Evolutionary conservation across 305 asterid genomes (phyloP).

Genomic region (Rubia peregrina): DNA sequence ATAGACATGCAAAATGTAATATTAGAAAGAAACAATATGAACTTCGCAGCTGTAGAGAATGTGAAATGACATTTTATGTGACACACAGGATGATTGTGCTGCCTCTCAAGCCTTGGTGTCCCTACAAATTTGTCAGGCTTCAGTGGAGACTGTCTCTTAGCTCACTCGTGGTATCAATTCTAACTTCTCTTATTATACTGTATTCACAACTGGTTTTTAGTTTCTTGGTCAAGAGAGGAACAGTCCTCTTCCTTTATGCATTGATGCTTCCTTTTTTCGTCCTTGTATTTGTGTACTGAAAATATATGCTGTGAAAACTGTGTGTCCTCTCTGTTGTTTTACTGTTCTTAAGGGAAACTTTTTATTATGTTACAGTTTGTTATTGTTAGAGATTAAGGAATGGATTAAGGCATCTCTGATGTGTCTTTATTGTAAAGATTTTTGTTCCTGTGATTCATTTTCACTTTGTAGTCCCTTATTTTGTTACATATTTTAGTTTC

Average conservation of each 20-base stretch:
- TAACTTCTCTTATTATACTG: neutral
- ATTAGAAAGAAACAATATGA: neutral
- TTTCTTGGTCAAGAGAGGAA: neutral
- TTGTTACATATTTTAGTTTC: neutral
- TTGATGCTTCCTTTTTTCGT: neutral
- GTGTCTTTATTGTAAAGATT: neutral
- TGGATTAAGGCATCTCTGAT: neutral
- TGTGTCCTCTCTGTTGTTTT: neutral
- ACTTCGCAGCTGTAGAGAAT: neutral
- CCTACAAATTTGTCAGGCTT: neutral
- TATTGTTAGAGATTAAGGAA: neutral
- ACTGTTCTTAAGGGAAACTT: neutral
- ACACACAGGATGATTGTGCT: neutral
- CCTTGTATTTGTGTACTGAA: too few species aligned
- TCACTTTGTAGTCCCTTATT: neutral
- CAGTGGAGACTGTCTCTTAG: neutral
- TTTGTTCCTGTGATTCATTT: neutral
- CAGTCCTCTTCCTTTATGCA: neutral
- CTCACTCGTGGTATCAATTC: neutral
- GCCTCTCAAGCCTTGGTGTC: neutral
- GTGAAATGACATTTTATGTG: neutral
- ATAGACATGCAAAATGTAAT: neutral
- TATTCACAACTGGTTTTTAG: neutral
- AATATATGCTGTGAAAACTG: neutral
- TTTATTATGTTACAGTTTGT: neutral